phyloP scores from a whole-genome alignment of 345 rosid species.

The Eucalyptus erythrocorys region DNA sequence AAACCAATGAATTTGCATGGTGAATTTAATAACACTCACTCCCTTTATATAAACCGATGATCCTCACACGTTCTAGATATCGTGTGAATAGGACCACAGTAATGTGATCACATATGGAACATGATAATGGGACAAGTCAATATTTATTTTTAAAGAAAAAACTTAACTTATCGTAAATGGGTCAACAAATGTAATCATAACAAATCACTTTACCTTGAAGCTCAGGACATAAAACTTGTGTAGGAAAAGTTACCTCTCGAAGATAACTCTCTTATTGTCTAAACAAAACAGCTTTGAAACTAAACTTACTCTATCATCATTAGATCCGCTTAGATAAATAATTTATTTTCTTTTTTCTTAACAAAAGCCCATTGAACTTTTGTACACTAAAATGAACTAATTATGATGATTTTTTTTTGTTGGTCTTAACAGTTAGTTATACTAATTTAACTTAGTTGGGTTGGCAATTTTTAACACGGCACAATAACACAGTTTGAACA shows the following conservation, averaged over 20 bases:
- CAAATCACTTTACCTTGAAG: neutral
- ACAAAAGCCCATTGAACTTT: neutral
- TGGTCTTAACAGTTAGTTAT: neutral
- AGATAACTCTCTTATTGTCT: neutral
- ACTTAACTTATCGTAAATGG: neutral
- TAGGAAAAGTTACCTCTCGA: neutral
- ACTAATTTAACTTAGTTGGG: neutral
- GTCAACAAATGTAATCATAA: neutral
- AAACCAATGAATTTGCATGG: neutral
- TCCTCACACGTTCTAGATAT: neutral
- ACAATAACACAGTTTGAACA: neutral
- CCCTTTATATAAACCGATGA: neutral
- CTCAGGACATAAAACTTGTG: neutral
- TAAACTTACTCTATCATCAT: neutral
- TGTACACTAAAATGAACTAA: neutral
- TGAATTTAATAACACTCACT: neutral
- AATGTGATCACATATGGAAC: neutral
- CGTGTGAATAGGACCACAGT: rapidly evolving
- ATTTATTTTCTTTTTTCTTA: rapidly evolving
- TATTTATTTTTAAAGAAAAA: neutral
- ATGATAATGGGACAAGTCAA: neutral
- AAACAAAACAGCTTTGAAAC: neutral
- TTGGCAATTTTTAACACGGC: neutral
- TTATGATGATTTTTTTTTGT: neutral
- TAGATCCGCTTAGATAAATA: neutral